phyloP scores from a whole-genome alignment of 352 stramenopile genomes.

The Globisporangium apiculatum region DNA sequence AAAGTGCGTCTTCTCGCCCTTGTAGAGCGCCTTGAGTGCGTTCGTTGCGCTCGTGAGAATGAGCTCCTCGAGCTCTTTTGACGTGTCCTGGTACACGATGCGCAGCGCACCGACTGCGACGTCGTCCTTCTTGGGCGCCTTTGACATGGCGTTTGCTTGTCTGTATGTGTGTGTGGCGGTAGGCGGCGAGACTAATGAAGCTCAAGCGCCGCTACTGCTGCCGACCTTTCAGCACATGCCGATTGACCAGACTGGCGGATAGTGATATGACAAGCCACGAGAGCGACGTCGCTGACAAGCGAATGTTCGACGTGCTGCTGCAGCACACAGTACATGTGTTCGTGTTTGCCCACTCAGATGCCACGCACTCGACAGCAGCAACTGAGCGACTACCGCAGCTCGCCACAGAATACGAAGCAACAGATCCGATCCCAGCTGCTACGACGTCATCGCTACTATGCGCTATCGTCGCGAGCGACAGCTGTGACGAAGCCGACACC shows the following conservation, averaged over 20 bases:
- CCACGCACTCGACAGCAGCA: neutral
- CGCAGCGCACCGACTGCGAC: conserved; percentile 53
- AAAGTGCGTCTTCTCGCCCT: conserved; percentile 81
- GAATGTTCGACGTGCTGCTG: conserved; percentile 34
- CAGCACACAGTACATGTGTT: conserved; percentile 32
- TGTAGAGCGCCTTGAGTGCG: conserved; percentile 76
- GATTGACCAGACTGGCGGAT: neutral
- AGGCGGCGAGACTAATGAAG: neutral
- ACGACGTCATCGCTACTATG: no score
- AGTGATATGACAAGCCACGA: neutral
- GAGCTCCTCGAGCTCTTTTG: conserved; percentile 64
- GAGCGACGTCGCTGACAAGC: conserved; percentile 5
- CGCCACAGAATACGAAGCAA: neutral
- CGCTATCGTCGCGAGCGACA: neutral
- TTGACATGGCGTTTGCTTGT: conserved; percentile 36
- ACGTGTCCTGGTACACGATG: conserved; percentile 64
- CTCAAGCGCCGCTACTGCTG: neutral
- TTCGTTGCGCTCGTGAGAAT: conserved; percentile 70
- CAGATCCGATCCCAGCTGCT: no score
- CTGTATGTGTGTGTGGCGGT: no score
- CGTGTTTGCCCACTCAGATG: conserved; percentile 16
- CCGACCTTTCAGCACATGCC: neutral
- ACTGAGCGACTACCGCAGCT: no score
- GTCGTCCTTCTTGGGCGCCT: conserved; percentile 77
- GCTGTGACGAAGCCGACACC: conserved; percentile 3